phyloP scores from a whole-genome alignment of 169 alveolate species.

The Eimeria brunetti region DNA sequence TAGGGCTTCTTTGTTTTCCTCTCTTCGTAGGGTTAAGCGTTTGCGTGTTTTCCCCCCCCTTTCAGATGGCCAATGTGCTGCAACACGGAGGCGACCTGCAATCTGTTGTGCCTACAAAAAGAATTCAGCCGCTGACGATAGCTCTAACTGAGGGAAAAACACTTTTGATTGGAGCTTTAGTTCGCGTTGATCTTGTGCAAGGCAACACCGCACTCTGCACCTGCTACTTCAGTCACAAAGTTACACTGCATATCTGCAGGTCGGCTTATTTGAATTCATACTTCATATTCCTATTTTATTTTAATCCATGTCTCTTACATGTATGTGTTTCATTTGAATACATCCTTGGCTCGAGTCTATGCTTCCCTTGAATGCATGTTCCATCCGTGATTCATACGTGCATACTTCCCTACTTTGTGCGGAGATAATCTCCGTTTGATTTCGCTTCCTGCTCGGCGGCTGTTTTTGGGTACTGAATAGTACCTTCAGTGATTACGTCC shows the following conservation, averaged over 20 bases:
- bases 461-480: not conserved
- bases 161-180: constrained; percentile 69
- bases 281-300: not conserved
- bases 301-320: not conserved
- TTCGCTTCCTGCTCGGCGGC: not conserved
- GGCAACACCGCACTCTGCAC: constrained; percentile 79
- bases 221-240: constrained; percentile 84
- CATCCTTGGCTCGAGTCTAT: not conserved
- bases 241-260: constrained; percentile 85
- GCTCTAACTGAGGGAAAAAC: constrained; percentile 52
- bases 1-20: not conserved
- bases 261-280: not conserved
- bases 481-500: not conserved
- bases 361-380: not conserved
- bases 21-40: not conserved
- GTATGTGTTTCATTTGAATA: not conserved
- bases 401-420: not conserved
- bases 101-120: constrained; percentile 58
- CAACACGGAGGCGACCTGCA: constrained; percentile 12
- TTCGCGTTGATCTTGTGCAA: constrained; percentile 39
- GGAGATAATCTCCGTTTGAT: not conserved
- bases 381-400: not conserved
- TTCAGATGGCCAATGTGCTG: constrained; percentile 63
- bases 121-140: constrained; percentile 71
- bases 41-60: not conserved